Conservation (phyloP, 2,329 filamentous ascomycete genomes). For the Sporothrix luriei region DNA sequence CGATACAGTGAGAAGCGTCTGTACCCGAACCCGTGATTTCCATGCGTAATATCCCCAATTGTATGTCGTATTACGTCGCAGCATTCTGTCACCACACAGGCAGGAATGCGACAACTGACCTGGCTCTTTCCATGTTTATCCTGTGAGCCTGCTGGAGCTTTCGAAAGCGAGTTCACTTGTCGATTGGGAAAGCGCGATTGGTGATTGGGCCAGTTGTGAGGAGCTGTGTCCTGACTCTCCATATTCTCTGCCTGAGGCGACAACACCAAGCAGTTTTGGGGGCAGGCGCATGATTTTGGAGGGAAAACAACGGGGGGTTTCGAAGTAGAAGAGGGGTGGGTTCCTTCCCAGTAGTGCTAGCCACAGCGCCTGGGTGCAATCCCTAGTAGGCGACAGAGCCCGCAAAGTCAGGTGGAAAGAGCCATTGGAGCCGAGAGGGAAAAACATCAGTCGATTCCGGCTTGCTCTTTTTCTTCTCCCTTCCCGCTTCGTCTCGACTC, state of each 20-base stretch:
- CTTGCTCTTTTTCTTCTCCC: slow-evolving; percentile 24
- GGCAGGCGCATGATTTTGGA: background rate
- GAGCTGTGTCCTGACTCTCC: background rate
- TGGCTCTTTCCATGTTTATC: slow-evolving; percentile 11
- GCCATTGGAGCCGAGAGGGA: slow-evolving; percentile 33
- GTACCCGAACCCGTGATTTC: background rate
- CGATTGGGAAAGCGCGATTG: slow-evolving; percentile 31
- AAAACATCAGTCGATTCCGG: slow-evolving; percentile 39
- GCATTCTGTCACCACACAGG: background rate
- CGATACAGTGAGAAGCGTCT: background rate
- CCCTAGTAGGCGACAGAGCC: slow-evolving; percentile 17
- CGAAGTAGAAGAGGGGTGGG: background rate
- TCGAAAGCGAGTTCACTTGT: slow-evolving; percentile 19
- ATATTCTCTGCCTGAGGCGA: slow-evolving; percentile 29
- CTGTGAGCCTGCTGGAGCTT: background rate
- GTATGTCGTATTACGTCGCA: background rate
- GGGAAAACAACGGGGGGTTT: slow-evolving; percentile 24
- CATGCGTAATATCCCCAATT: background rate
- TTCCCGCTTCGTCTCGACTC: slow-evolving; percentile 32
- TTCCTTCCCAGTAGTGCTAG: slow-evolving; percentile 7
- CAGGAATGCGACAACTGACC: background rate
- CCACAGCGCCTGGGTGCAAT: slow-evolving; percentile 21
- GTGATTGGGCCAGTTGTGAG: slow-evolving; percentile 32
- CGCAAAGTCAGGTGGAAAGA: slow-evolving; percentile 6
- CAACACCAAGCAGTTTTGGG: slow-evolving; percentile 7